phyloP scores from a whole-genome alignment of 2,329 filamentous ascomycete genomes.

The Aspergillus brunneoviolaceus region DNA sequence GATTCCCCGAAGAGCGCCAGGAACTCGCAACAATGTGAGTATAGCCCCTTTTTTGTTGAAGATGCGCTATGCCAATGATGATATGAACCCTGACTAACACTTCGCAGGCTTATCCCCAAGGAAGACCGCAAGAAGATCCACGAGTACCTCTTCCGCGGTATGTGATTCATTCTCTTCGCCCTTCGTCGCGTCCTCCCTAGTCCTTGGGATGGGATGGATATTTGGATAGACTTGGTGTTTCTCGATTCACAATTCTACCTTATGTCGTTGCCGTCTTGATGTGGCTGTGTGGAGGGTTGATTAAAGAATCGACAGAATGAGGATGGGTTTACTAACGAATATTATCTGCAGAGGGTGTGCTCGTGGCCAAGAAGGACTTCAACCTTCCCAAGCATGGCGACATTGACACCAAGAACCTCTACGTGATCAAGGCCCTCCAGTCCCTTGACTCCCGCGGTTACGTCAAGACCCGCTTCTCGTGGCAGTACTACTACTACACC shows the following conservation, averaged over 20 bases:
- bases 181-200: slow-evolving; percentile 4
- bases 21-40: slow-evolving; percentile 56
- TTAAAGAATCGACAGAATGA: neutral
- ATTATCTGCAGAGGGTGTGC: slow-evolving; percentile 62
- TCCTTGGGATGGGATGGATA: neutral
- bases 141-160: slow-evolving; percentile 97
- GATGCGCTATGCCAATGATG: neutral
- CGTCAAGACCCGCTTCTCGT: slow-evolving; percentile 99
- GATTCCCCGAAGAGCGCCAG: slow-evolving; percentile 55
- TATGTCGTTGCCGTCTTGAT: neutral
- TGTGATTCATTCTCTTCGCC: slow-evolving; percentile 31
- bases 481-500: slow-evolving; percentile 99
- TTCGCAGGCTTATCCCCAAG: slow-evolving; percentile 92
- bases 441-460: slow-evolving; percentile 97
- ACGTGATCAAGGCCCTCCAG: slow-evolving; percentile 96
- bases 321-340: slow-evolving; percentile 3
- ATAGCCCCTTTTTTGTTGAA: neutral
- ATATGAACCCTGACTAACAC: slow-evolving; percentile 18
- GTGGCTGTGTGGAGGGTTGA: neutral
- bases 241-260: neutral
- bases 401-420: slow-evolving; percentile 99
- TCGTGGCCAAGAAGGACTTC: slow-evolving; percentile 99
- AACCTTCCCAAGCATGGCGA: slow-evolving; percentile 97
- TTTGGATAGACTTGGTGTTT: neutral
- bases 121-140: slow-evolving; percentile 99